A percentile compares a stretch with the other conserved stretches of the same genome.
Evolutionary conservation across 139 green algal genomes (phyloP).

Genomic region (Chlorella sp.): DNA sequence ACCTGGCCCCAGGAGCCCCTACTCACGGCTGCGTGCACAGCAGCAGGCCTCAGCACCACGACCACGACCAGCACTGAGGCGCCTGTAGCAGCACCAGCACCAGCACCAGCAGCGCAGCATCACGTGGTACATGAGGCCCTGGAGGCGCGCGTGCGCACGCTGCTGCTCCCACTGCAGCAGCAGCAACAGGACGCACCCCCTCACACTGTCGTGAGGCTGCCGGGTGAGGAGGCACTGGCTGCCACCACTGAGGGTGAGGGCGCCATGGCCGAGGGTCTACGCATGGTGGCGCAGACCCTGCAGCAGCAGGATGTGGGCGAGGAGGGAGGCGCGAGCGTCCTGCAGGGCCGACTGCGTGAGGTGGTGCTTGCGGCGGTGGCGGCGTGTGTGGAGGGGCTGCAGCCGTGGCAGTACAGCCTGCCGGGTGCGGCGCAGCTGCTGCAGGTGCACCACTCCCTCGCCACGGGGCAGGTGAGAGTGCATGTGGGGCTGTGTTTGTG

Average conservation of each 20-base stretch:
- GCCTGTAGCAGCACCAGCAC: too few relatives aligned
- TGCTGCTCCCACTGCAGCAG: background rate
- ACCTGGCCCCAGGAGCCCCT: too few relatives aligned
- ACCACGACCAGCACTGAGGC: too few relatives aligned
- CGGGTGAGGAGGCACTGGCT: background rate
- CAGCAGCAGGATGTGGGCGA: background rate
- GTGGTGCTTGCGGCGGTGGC: background rate
- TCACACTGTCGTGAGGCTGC: too few relatives aligned
- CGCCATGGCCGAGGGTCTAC: background rate
- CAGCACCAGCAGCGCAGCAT: too few relatives aligned
- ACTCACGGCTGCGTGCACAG: background rate
- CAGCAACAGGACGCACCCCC: background rate
- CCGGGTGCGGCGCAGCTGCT: background rate
- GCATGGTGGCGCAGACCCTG: background rate
- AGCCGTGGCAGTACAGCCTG: background rate
- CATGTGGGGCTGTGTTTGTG: too few relatives aligned
- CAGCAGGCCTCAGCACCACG: background rate
- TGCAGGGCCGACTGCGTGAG: background rate
- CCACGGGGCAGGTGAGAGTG: background rate
- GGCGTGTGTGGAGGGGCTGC: background rate
- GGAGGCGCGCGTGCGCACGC: background rate
- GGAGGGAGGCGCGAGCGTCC: background rate
- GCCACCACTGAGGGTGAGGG: background rate
- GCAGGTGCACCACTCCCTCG: background rate
- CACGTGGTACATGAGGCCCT: background rate